A percentile compares a stretch with the other conserved stretches of the same genome.
Evolutionary conservation across 805 yeast species (phyloP).

Genomic region (Grigorovia transvaalensis): DNA sequence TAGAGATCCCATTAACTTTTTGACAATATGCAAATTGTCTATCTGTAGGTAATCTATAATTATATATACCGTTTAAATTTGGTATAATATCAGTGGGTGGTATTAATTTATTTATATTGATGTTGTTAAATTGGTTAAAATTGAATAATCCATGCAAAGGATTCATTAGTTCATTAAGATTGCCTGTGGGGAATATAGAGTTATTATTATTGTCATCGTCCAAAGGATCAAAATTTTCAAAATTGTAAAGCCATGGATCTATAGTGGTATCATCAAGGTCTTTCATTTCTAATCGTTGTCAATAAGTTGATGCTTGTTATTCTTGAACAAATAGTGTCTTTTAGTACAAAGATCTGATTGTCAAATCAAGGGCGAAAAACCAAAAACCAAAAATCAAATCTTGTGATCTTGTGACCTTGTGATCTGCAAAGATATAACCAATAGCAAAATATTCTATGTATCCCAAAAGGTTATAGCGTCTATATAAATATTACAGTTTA

Average conservation of each 20-base stretch:
- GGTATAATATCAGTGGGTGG: constrained; percentile 7
- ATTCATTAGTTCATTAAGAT: background rate
- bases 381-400: too few relatives aligned
- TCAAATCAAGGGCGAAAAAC: too few relatives aligned
- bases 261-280: background rate
- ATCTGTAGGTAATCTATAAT: constrained; percentile 46
- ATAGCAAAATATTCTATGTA: too few relatives aligned
- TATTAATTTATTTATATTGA: background rate
- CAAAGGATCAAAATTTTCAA: background rate
- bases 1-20: constrained; percentile 54
- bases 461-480: too few relatives aligned
- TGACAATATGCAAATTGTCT: constrained; percentile 53
- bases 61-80: constrained; percentile 34
- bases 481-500: too few relatives aligned
- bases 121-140: background rate
- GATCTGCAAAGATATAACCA: too few relatives aligned
- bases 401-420: too few relatives aligned
- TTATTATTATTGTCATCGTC: too few relatives aligned
- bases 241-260: constrained; percentile 1
- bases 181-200: background rate
- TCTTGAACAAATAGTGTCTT: too few relatives aligned
- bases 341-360: too few relatives aligned
- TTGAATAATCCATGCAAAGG: background rate
- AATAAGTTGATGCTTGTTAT: background rate
- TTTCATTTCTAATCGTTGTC: background rate